phyloP scores from a whole-genome alignment of 495 filamentous ascomycete species.

The Parachaetomium inaequale region DNA sequence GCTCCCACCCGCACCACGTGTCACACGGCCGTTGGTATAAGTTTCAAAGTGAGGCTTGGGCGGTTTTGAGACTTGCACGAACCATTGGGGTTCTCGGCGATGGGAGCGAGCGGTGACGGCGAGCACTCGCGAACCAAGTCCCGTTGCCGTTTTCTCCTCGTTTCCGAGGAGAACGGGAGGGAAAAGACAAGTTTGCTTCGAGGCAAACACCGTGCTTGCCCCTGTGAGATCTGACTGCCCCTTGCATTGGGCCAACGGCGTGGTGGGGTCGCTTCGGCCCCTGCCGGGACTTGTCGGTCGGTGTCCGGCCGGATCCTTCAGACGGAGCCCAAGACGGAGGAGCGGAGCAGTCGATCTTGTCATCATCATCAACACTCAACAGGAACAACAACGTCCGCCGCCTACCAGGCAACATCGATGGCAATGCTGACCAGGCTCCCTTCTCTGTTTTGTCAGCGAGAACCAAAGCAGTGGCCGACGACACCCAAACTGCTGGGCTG shows the following conservation, averaged over 20 bases:
- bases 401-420: background rate
- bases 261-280: conserved; percentile 18
- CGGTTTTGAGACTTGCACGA: conserved; percentile 10
- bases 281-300: conserved; percentile 15
- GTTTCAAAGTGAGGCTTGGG: conserved; percentile 11
- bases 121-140: background rate
- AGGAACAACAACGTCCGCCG: background rate
- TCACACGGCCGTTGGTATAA: conserved; percentile 32
- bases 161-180: background rate
- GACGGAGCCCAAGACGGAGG: background rate
- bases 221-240: conserved; percentile 18
- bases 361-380: background rate
- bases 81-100: background rate
- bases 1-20: conserved; percentile 31
- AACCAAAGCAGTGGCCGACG: conserved; percentile 5
- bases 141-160: background rate
- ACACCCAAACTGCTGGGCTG: conserved; percentile 16
- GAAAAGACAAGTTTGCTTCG: conserved; percentile 13
- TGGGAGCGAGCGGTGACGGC: background rate
- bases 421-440: background rate
- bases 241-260: conserved; percentile 11
- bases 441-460: background rate
- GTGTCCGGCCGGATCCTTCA: background rate
- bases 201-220: conserved; percentile 10
- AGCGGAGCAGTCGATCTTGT: conserved; percentile 1